Evolutionary conservation across 768 basidiomycete genomes (phyloP), one percentile per base, ranked within the genome.

Genomic region (Tricholoma sp.): DNA sequence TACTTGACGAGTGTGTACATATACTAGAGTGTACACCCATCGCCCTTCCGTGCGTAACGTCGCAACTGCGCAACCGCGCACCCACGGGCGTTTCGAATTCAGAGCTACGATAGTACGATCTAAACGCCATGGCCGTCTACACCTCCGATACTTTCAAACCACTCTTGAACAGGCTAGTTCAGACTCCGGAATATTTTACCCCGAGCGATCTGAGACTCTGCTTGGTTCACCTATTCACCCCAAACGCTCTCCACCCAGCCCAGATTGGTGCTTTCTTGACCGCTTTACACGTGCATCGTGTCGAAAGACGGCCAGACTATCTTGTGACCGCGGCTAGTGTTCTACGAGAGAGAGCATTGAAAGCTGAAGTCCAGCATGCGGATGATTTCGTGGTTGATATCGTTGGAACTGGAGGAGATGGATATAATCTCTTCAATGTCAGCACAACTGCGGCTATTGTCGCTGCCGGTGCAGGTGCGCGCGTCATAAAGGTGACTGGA

Each of bases 341-440:
- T 2, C 78, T 97, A 47, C 78, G 85, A 24, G 73, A 79, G n/a
- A 82, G 85, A 20, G 83, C 91, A 2, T 68, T 91, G 52, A 78
- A 79, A 41, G 85, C 86, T 1, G 74, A 72, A 1, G 79, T 91
- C 36, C 78, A 80, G 31, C 69, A 68, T 1, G 80, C 85, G 42
- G 70, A 75, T 5, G 91, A 95, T 68, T 91, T 91, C 54, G 81
- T 91, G 12, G 88, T 75, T 15, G 73, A 75, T 49, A 91, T 96
- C 56, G 94, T 96, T 18, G 94, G 94, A 2, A 94, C 93, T 0
- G 94, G 96, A 10, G 96, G 97, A 6, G 97, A 98, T 71, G 94
- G 94, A 0, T 85, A 94, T 70, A 91, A 98, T 65, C 87, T 95
- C 0, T 98, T 94, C 80, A 98, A 98, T 68, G 95, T 98, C 52